Conservation (phyloP, 176 grass and related monocot genomes). For the Lolium rigidum region DNA sequence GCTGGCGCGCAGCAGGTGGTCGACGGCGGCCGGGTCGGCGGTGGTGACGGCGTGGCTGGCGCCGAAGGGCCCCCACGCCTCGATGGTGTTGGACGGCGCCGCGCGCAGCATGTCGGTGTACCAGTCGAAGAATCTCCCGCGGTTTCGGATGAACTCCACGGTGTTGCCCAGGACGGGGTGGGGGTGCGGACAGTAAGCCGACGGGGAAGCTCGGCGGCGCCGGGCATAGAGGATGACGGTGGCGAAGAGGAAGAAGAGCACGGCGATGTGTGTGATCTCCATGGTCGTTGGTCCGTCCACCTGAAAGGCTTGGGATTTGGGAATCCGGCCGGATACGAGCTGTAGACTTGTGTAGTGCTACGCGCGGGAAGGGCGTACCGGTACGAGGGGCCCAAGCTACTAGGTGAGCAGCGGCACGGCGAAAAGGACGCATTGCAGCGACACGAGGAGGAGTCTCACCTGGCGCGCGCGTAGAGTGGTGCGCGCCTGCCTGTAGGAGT, state of each 20-base stretch:
- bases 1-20: slow-evolving; percentile 62
- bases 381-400: no score
- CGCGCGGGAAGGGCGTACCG: no score
- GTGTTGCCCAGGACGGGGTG: slow-evolving; percentile 66
- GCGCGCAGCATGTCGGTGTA: slow-evolving; percentile 49
- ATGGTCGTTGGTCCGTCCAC: neutral
- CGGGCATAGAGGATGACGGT: slow-evolving; percentile 23
- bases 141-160: slow-evolving; percentile 65
- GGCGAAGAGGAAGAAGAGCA: slow-evolving; percentile 40
- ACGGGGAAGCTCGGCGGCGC: neutral
- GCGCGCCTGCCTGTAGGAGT: no score
- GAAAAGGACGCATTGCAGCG: no score
- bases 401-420: no score
- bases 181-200: slow-evolving; percentile 50
- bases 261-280: slow-evolving; percentile 16
- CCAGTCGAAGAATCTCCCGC: slow-evolving; percentile 80
- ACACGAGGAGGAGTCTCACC: no score
- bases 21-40: slow-evolving; percentile 47
- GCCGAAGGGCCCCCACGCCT: slow-evolving; percentile 50
- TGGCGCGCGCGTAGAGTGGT: no score
- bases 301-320: neutral
- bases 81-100: slow-evolving; percentile 55
- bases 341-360: no score
- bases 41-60: slow-evolving; percentile 56
- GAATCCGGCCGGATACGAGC: neutral